Percentiles rank a stretch among this genome's conserved stretches.
Conservation (phyloP, 2,329 filamentous ascomycete genomes). For the Cladosporium sphaerospermum region DNA sequence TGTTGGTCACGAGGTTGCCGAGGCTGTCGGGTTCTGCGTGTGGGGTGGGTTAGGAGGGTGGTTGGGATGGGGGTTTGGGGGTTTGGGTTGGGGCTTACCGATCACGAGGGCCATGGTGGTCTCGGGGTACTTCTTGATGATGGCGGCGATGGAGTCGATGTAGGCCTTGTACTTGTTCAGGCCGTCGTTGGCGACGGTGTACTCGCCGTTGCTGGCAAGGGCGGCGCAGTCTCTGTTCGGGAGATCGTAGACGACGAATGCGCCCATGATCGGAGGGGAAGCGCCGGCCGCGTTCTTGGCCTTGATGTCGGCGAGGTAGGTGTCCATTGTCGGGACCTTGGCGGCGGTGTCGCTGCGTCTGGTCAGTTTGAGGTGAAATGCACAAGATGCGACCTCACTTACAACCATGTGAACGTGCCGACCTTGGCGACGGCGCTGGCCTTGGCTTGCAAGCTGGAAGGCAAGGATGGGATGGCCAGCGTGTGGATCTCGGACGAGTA, state of each 20-base stretch:
- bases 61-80: conserved; percentile 16
- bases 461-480: conserved; percentile 57
- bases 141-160: conserved; percentile 48
- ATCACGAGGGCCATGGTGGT: conserved; percentile 46
- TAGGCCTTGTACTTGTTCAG: conserved; percentile 48
- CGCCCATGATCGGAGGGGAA: conserved; percentile 41
- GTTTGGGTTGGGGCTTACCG: conserved; percentile 29
- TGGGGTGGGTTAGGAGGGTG: conserved; percentile 25
- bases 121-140: conserved; percentile 50
- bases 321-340: conserved; percentile 45
- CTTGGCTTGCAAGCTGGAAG: conserved; percentile 48
- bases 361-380: conserved; percentile 14
- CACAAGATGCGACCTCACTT: conserved; percentile 21
- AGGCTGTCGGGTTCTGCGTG: conserved; percentile 56
- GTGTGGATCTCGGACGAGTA: conserved; percentile 48
- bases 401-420: conserved; percentile 49
- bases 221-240: conserved; percentile 60
- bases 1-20: conserved; percentile 58
- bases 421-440: conserved; percentile 45
- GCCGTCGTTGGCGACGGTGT: conserved; percentile 48
- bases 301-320: conserved; percentile 44
- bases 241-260: conserved; percentile 58
- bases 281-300: conserved; percentile 44
- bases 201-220: conserved; percentile 58
- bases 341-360: conserved; percentile 36